Conservation (phyloP, 345 rosid genomes). For the Atalantia buxifolia region DNA sequence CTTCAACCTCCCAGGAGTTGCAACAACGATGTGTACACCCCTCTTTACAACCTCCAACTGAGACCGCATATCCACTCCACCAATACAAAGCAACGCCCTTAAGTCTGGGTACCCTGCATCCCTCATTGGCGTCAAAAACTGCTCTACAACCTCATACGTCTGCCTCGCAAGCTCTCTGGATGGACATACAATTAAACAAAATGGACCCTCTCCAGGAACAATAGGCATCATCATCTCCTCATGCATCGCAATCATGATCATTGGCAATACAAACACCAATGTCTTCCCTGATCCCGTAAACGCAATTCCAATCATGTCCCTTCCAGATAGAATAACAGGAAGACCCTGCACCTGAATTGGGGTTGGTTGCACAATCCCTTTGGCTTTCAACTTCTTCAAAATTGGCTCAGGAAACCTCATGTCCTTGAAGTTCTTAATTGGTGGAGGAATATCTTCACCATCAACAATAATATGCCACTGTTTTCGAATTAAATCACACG, state of each 20-base stretch:
- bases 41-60: constrained; percentile 84
- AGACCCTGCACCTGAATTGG: constrained; percentile 97
- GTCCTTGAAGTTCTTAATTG: constrained; percentile 75
- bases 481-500: constrained; percentile 63
- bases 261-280: constrained; percentile 74
- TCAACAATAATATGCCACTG: constrained; percentile 94
- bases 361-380: constrained; percentile 91
- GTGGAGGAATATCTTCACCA: constrained; percentile 85
- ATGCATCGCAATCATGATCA: constrained; percentile 87
- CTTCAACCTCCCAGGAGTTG: constrained; percentile 94
- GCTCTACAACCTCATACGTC: constrained; percentile 84
- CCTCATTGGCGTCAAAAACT: constrained; percentile 61
- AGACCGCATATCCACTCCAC: constrained; percentile 89
- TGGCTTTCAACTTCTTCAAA: constrained; percentile 64
- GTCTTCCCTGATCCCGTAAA: constrained; percentile 95
- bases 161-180: constrained; percentile 92
- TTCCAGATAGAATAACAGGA: constrained; percentile 73
- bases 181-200: constrained; percentile 77
- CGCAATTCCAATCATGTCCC: constrained; percentile 95
- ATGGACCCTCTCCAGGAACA: constrained; percentile 79
- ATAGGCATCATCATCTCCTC: constrained; percentile 96
- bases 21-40: constrained; percentile 92
- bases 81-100: constrained; percentile 80
- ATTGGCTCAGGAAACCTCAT: constrained; percentile 81
- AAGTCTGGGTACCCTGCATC: constrained; percentile 65